Evolutionary conservation across 2,329 filamentous ascomycete species (phyloP), one percentile per base, ranked within the genome.

Genomic region (Nemania abortiva): DNA sequence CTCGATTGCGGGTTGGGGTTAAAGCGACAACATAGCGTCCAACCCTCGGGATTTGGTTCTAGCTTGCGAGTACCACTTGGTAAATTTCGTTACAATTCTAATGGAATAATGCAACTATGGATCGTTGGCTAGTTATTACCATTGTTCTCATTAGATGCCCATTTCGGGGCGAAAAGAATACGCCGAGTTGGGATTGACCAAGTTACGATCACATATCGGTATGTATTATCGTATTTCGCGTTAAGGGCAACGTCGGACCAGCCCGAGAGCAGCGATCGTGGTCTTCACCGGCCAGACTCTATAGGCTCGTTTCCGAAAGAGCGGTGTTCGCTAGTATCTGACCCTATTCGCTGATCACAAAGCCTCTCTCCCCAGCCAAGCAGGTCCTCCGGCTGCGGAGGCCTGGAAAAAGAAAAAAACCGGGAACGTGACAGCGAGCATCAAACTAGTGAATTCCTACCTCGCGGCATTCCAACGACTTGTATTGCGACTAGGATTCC

Each of bases 331-430:
- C 37, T 55, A 15, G 24, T 11, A 31, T 50, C 49, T 52, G 50
- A 55, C 45, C 53, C 57, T 20, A 66, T 62, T 66, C 63, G 58
- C 59, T 55, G 58, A 57, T 67, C 67, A 37, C 22, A 58, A 63
- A 60, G 56, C 54, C 59, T 53, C 42, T 27, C 29, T 34, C 22
- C 27, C 57, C 10, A 6, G 53, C 52, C 27, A 45, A 37, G 39
- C 47, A 49, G 55, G 37, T 55, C 22, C 20, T 59, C 64, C 22
- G 62, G 55, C 60, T 39, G 31, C 60, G 31, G 60, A 34, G 37
- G 49, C 55, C 49, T 13, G 52, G 31, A 68, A 68, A 65, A 68
- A 59, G 34, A 50, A 68, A 60, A 60, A n/a, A n/a, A n/a, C n/a
- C 37, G 20, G 10, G 15, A 62, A 62, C 59, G 49, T 60, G 56